Evolutionary conservation across 2,329 filamentous ascomycete genomes (phyloP), one percentile per base, ranked within the genome.

Genomic region (Pseudogymnoascus sp.): DNA sequence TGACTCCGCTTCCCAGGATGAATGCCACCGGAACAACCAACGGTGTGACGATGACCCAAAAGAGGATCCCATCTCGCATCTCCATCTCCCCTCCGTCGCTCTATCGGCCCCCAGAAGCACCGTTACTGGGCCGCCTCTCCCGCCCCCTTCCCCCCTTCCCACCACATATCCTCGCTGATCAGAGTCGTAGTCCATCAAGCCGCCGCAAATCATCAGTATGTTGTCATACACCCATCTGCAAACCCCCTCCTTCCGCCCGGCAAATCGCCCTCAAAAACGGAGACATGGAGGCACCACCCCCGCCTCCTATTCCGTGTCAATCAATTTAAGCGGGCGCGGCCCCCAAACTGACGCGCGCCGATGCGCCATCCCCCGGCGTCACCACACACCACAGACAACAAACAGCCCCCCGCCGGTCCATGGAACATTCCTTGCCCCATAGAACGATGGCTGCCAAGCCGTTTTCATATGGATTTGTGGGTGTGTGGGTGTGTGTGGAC

Each of bases 301-400:
- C 48, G 48, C 48, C 25, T 11, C 41, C 48, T 51, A 7, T 14
- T 23, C 48, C 45, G 13, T 31, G 7, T 13, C 25, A 14, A 23
- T 13, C 43, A 57, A 57, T 57, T 57, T 57, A 57, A 34, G 48
- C 48, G 48, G 48, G 48, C 37, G 25, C 48, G 25, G 48, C 48
- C 48, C 48, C 48, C 48, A 57, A 57, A 57, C 51, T 57, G 51
- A 34, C 51, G 51, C 48, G 48, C 51, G 51, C 51, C 28, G 51
- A 57, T 34, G 51, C 51, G 51, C 28, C 43, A 34, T 13, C 14
- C 43, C 43, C 21, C 21, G 19, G 41, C 41, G 19, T 43, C 41
- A 43, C 10, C 41, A 25, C 43, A n/a, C 21, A 25, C 11, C 10
- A 11, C 31, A 25, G 23, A n/a, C n/a, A n/a, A 28, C 25, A 28